Percentiles rank a stretch among this genome's conserved stretches.
Evolutionary conservation across 2,329 filamentous ascomycete genomes (phyloP).

Genomic region (Fusarium heterosporum): DNA sequence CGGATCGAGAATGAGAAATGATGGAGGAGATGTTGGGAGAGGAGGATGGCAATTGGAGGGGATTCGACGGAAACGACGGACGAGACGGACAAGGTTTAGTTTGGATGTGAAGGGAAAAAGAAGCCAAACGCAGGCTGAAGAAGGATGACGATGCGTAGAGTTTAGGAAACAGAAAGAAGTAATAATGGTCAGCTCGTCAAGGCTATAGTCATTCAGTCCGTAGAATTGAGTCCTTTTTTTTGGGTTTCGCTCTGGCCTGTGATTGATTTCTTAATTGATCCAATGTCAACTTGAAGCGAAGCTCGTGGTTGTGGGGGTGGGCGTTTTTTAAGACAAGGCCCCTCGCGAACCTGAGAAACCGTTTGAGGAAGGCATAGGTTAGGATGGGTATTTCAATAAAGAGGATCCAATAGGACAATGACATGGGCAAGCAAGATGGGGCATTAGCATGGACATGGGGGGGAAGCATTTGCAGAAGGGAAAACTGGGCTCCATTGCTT

Average conservation of each 20-base stretch:
- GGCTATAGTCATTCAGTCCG: slow-evolving; percentile 15
- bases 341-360: slow-evolving; percentile 40
- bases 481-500: slow-evolving; percentile 36
- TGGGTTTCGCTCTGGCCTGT: not conserved
- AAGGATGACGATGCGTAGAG: slow-evolving; percentile 15
- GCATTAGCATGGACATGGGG: not conserved
- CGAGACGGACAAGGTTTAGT: slow-evolving; percentile 43
- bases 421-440: slow-evolving; percentile 22
- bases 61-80: slow-evolving; percentile 47
- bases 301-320: slow-evolving; percentile 35
- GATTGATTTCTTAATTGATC: not conserved
- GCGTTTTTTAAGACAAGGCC: slow-evolving; percentile 38
- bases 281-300: slow-evolving; percentile 15
- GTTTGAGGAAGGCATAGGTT: slow-evolving; percentile 34
- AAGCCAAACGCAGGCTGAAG: slow-evolving; percentile 27
- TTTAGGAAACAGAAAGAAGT: not conserved
- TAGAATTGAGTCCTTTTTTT: slow-evolving; percentile 15
- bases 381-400: slow-evolving; percentile 26
- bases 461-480: not conserved
- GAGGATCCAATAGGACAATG: slow-evolving; percentile 28
- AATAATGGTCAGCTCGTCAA: slow-evolving; percentile 1
- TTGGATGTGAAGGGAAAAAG: slow-evolving; percentile 11
- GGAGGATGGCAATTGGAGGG: slow-evolving; percentile 32
- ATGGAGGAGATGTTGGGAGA: slow-evolving; percentile 19
- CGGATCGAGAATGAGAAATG: slow-evolving; percentile 27